Conservation (phyloP, 73 alveolate species). For the Paramecium biaurelia region DNA sequence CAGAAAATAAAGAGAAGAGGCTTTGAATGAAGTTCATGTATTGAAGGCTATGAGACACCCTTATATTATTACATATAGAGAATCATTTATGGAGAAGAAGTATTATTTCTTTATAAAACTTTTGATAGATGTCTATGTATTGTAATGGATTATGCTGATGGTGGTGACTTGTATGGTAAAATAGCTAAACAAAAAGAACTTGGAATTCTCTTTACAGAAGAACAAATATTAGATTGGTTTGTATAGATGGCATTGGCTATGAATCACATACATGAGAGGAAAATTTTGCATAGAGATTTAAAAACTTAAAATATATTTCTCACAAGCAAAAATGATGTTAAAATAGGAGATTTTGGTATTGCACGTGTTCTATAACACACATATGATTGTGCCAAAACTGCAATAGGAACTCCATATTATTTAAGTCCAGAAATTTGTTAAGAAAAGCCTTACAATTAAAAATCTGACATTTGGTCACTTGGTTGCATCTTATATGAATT, state of each 20-base stretch:
- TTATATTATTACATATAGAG: conserved; percentile 88
- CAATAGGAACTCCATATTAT: conserved; percentile 99
- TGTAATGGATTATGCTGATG: conserved; percentile 99
- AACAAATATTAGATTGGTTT: conserved; percentile 95
- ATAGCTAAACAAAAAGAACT: conserved; percentile 86
- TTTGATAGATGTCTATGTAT: conserved; percentile 85
- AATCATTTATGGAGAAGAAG: conserved; percentile 90
- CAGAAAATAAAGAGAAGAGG: conserved; percentile 84
- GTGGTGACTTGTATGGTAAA: conserved; percentile 96
- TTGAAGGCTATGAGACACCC: conserved; percentile 93
- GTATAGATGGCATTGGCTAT: conserved; percentile 97
- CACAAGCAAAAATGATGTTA: conserved; percentile 88
- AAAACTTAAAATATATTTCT: conserved; percentile 96
- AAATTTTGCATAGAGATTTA: conserved; percentile 95
- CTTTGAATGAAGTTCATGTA: conserved; percentile 90
- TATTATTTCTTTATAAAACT: neutral
- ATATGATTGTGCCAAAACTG: conserved; percentile 97
- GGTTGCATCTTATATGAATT: conserved; percentile 98
- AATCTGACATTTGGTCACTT: conserved; percentile 98
- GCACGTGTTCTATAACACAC: conserved; percentile 93
- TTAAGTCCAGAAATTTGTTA: conserved; percentile 98
- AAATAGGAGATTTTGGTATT: conserved; percentile 97
- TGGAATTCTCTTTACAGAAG: conserved; percentile 85
- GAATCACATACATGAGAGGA: conserved; percentile 95
- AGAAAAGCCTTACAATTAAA: conserved; percentile 96